Percentiles rank a stretch among this genome's conserved stretches.
phyloP scores from a whole-genome alignment of 257 asterid species.

The Solanum okadae region DNA sequence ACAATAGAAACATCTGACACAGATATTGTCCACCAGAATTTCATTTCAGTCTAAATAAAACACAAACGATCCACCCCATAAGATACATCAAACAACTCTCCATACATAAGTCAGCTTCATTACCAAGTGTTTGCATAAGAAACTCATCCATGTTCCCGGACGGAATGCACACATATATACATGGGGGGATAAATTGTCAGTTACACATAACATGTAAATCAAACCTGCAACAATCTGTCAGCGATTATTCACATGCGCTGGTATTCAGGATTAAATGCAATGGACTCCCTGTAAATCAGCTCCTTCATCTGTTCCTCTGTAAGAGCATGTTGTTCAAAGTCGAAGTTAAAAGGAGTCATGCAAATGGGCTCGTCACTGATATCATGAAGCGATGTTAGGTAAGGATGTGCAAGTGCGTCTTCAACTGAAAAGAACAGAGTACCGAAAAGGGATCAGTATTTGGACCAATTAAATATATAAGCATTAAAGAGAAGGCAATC shows the following conservation, averaged over 20 bases:
- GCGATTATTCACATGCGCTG: conserved; percentile 41
- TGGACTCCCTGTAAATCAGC: conserved; percentile 80
- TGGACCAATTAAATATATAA: neutral
- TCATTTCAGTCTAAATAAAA: neutral
- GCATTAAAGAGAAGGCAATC: neutral
- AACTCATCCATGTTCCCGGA: conserved; percentile 2
- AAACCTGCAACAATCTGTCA: conserved; percentile 1
- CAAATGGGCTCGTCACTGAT: conserved; percentile 89
- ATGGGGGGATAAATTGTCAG: neutral
- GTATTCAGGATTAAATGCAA: conserved; percentile 88
- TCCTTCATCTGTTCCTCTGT: conserved; percentile 97
- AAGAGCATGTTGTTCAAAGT: conserved; percentile 93
- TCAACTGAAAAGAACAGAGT: conserved; percentile 47
- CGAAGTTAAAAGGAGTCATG: conserved; percentile 72
- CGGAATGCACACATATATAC: conserved; percentile 11
- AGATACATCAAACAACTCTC: conserved; percentile 6
- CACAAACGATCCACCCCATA: neutral
- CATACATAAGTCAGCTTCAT: conserved; percentile 3
- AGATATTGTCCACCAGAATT: neutral
- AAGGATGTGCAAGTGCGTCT: conserved; percentile 87
- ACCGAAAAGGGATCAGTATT: neutral
- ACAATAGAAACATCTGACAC: neutral
- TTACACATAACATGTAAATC: neutral
- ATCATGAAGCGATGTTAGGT: conserved; percentile 88
- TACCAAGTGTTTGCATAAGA: neutral